Base-by-base conservation (phyloP, 805 yeast species). In the Spathaspora sp. region DNA sequence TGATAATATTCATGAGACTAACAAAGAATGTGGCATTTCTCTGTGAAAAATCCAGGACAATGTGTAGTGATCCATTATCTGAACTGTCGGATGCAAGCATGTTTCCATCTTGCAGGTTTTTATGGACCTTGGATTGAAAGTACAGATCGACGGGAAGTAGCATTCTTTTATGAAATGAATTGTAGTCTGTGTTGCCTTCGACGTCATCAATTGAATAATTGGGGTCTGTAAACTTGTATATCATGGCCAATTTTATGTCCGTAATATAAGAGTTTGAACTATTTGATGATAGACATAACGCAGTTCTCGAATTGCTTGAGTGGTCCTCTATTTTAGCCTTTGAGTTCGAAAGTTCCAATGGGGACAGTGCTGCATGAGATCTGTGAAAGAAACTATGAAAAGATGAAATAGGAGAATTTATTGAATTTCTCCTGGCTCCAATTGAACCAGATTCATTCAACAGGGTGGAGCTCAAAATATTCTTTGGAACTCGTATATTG, bases 111-210 rank as follows among this genome's bases (percentile, higher is more conserved):
- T 44, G 46, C 40, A 44, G 43, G 23, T 53, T 44, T 43, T 59
- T 59, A 43, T 61, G 62, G 43, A 56, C 49, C 46, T 59, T 64
- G 29, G 53, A 57, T 51, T 56, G 67, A 12, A 70, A 47, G 47
- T 59, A 70, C 54, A 69, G 75, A 49, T 70, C 75, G 1, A 72
- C 68, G 5, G 75, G 75, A 9, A 63, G 49, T 57, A 68, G 55
- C 28, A 69, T 46, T 53, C 66, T 69, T 48, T 60, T 67, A 40
- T 65, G 72, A 7, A 67, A 51, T 0, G 57, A 47, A 14, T 32
- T 51, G 49, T 63, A 66, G 8, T 66, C 68, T 3, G 48, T 48
- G 5, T 50, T 29, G 38, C 52, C 53, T 2, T 65, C 72, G 5
- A 44, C 20, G 12, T 62, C 67, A 14, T 68, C 73, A 5, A 60